Percentiles rank a stretch among this genome's conserved stretches.
Conservation (phyloP, 129 eudicot species). For the Chrysanthemum lavandulifolium region DNA sequence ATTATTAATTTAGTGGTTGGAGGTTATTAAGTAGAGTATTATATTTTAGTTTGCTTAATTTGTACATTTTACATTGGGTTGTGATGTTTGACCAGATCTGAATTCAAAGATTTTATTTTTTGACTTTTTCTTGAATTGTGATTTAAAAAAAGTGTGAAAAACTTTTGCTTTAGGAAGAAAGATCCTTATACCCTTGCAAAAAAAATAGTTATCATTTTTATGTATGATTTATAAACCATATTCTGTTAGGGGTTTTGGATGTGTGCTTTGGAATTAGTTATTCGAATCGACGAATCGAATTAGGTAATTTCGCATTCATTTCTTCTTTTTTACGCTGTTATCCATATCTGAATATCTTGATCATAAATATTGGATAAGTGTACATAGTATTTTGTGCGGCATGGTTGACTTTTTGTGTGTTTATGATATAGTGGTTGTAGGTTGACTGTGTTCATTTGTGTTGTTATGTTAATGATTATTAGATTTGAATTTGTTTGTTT, state of each 20-base stretch:
- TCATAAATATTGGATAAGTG: neutral
- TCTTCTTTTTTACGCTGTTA: neutral
- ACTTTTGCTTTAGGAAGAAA: slow-evolving; percentile 14
- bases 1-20: slow-evolving; percentile 14
- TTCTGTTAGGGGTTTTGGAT: neutral
- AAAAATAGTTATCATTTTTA: neutral
- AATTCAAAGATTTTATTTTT: slow-evolving; percentile 8
- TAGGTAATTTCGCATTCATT: neutral
- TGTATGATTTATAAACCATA: neutral
- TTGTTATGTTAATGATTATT: neutral
- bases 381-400: neutral
- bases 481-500: slow-evolving; percentile 2
- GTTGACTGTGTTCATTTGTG: neutral
- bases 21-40: slow-evolving; percentile 5
- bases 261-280: neutral
- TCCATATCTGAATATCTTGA: neutral
- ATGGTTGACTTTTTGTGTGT: slow-evolving; percentile 11
- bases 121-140: slow-evolving; percentile 19
- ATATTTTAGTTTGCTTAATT: slow-evolving; percentile 20
- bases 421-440: neutral
- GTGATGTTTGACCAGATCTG: slow-evolving; percentile 43
- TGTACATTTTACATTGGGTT: slow-evolving; percentile 30
- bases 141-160: neutral
- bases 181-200: slow-evolving; percentile 20
- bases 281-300: neutral